Evolutionary conservation across 139 green algal genomes (phyloP), one percentile per base, ranked within the genome.

Genomic region (Desmodesmus armatus): DNA sequence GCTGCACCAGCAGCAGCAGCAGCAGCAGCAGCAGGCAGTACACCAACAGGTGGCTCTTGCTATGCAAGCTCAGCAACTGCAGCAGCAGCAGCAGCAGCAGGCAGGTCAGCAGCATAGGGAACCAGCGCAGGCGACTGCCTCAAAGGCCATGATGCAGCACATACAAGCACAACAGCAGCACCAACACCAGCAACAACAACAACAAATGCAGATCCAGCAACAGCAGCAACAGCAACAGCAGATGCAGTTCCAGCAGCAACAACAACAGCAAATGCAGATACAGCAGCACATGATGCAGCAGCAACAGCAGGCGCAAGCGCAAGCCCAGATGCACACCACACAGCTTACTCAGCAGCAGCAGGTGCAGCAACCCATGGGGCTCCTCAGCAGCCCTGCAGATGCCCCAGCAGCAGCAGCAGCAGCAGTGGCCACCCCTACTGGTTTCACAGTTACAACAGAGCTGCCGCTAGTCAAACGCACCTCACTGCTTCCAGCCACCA

Each of bases 21-120:
- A 77, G 69, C 39, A 77, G 69, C 66, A 75, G 69, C 69, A 77
- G 35, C 35, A 77, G 69, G 37, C 21, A 15, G 7, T 17, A 5
- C 11, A 29, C 19, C 69, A 77, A 5, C 69, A 23, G 69, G 35
- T 31, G 69, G 49, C 69, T 77, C 69, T 33, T 77, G n/a, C 39
- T 47, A 23, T 55, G 40, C 39, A 39, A 17, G 35, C 31, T 23
- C 69, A 19, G 39, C 69, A 39, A 19, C 29, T 55, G 39, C 40
- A 39, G 69, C 69, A 39, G 69, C 69, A 39, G 69, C 25, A 23
- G 29, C 40, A 33, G 40, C 69, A 39, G 69, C 39, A 53, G 31
- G 33, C n/a, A n/a, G n/a, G n/a, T n/a, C n/a, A n/a, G n/a, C n/a
- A n/a, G n/a, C n/a, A n/a, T n/a, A n/a, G n/a, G n/a, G n/a, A n/a